Evolutionary conservation across 2,329 filamentous ascomycete genomes (phyloP).

Genomic region (Sporothrix pallida): DNA sequence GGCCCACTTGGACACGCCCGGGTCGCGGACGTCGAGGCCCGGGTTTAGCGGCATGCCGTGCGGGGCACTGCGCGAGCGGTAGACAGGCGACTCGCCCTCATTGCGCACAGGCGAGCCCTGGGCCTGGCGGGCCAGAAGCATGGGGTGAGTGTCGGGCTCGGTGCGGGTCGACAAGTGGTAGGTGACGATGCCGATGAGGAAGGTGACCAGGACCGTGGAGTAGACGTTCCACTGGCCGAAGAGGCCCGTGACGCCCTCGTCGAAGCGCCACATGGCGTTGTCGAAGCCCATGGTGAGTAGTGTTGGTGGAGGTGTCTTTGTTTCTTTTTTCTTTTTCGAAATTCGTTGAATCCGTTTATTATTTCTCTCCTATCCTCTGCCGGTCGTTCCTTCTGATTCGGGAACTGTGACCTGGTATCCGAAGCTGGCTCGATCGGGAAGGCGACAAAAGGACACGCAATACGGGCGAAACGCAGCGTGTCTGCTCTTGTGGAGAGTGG

Average conservation of each 20-base stretch:
- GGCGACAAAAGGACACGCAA: not conserved
- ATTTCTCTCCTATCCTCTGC: not conserved
- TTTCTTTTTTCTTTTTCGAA: not conserved
- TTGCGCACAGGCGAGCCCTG: constrained; percentile 78
- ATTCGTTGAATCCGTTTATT: not conserved
- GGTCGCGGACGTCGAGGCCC: constrained; percentile 81
- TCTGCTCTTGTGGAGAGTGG: constrained; percentile 1
- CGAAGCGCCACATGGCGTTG: constrained; percentile 68
- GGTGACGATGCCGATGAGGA: constrained; percentile 69
- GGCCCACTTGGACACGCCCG: constrained; percentile 80
- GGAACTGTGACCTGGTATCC: not conserved
- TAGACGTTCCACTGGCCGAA: constrained; percentile 82
- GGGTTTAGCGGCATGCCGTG: constrained; percentile 80
- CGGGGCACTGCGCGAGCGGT: constrained; percentile 82
- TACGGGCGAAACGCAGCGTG: not conserved
- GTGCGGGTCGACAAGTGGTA: constrained; percentile 73
- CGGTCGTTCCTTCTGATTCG: constrained; percentile 15
- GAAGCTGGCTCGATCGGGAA: constrained; percentile 2
- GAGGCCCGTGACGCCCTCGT: constrained; percentile 71
- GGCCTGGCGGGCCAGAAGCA: constrained; percentile 86
- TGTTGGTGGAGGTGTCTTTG: not conserved
- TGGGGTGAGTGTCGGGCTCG: constrained; percentile 90
- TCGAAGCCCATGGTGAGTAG: constrained; percentile 54
- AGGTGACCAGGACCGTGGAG: constrained; percentile 72
- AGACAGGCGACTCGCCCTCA: constrained; percentile 82